phyloP scores from a whole-genome alignment of 2,329 filamentous ascomycete genomes.

The Amphichorda felina region DNA sequence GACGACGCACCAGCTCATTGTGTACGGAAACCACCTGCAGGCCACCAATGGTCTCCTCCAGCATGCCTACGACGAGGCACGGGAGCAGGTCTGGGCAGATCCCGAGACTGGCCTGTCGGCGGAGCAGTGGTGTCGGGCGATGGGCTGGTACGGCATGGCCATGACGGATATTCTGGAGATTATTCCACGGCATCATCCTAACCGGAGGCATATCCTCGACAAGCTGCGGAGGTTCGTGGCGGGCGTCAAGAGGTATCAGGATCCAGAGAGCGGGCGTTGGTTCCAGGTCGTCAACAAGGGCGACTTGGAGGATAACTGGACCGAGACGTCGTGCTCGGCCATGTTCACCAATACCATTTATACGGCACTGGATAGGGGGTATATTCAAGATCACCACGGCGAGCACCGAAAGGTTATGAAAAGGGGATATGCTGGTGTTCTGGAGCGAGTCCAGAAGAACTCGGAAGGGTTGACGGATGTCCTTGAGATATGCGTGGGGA shows the following conservation, averaged over 20 bases:
- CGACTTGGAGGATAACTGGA: slow-evolving; percentile 3
- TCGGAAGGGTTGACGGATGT: slow-evolving; percentile 3
- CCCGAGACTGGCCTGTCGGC: slow-evolving; percentile 2
- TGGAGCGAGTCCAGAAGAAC: slow-evolving; percentile 2
- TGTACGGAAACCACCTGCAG: slow-evolving; percentile 2
- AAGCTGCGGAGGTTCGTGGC: not conserved
- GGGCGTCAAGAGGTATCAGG: slow-evolving; percentile 1
- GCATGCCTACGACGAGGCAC: slow-evolving; percentile 5
- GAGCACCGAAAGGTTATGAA: not conserved
- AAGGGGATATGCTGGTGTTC: slow-evolving; percentile 1
- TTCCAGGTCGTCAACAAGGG: slow-evolving; percentile 4
- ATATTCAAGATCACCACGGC: not conserved
- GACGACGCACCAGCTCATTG: slow-evolving; percentile 1
- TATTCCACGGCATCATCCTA: slow-evolving; percentile 1
- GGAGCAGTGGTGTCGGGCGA: slow-evolving; percentile 4
- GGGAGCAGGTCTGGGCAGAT: slow-evolving; percentile 2
- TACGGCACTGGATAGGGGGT: not conserved
- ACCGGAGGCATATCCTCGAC: not conserved
- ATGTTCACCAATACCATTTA: slow-evolving; percentile 3
- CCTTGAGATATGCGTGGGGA: slow-evolving; percentile 3
- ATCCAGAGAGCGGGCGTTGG: slow-evolving; percentile 3
- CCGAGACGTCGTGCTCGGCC: slow-evolving; percentile 4
- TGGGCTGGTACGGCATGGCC: slow-evolving; percentile 5
- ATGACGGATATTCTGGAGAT: slow-evolving; percentile 3
- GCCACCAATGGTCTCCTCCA: slow-evolving; percentile 2